Conservation (phyloP, 1,284 basidiomycete species). For the Pseudozyma tsukubaensis region DNA sequence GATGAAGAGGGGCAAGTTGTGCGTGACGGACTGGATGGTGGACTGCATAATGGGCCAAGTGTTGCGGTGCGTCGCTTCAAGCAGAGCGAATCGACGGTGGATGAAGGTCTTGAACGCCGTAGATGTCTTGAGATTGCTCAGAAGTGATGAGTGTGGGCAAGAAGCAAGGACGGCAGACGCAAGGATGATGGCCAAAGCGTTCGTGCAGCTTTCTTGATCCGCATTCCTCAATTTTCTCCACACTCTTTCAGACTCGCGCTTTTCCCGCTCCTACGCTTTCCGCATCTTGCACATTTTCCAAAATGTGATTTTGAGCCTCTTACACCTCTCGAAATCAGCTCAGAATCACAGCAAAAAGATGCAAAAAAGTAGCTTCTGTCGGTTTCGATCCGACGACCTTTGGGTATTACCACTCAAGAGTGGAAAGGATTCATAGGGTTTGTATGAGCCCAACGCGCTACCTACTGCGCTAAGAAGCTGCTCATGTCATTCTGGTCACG, state of each 20-base stretch:
- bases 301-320: not conserved
- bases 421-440: conserved; percentile 35
- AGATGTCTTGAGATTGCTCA: not conserved
- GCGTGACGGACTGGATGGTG: conserved; percentile 69
- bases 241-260: not conserved
- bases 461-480: conserved; percentile 51
- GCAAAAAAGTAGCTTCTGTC: conserved; percentile 53
- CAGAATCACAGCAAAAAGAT: not conserved
- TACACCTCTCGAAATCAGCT: not conserved
- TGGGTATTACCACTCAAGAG: conserved; percentile 44
- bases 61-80: not conserved
- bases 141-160: not conserved
- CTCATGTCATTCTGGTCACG: not conserved
- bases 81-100: too few relatives aligned
- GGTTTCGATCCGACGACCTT: conserved; percentile 60
- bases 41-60: conserved; percentile 70
- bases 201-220: too few relatives aligned
- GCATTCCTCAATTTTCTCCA: not conserved
- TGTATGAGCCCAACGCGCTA: conserved; percentile 54
- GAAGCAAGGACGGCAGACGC: not conserved
- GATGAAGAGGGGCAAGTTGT: conserved; percentile 80
- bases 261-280: not conserved
- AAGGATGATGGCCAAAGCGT: conserved; percentile 5
- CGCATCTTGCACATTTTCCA: not conserved
- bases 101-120: too few relatives aligned